A percentile compares a stretch with the other conserved stretches of the same genome.
Evolutionary conservation across 805 yeast species (phyloP).

Genomic region (Spathaspora sp.): DNA sequence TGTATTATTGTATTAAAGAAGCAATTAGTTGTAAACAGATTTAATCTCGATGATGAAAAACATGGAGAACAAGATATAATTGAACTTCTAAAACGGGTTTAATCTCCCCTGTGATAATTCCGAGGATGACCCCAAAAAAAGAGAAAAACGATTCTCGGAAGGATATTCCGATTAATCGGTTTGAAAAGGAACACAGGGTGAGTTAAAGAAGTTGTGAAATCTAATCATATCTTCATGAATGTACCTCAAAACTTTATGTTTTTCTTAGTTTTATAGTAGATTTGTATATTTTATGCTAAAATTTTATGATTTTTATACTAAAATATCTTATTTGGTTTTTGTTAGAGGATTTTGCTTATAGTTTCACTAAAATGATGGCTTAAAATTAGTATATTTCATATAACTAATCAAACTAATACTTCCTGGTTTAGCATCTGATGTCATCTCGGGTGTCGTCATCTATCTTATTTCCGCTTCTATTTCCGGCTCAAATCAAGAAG

Average conservation of each 20-base stretch:
- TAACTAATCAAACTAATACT: too few relatives aligned
- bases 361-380: neutral
- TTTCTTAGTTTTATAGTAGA: neutral
- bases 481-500: neutral
- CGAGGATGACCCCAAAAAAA: neutral
- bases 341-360: neutral
- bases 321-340: neutral
- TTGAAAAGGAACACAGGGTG: neutral
- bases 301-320: neutral
- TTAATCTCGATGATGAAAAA: neutral
- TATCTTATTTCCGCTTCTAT: neutral
- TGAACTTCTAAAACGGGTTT: conserved; percentile 23
- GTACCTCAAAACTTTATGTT: neutral
- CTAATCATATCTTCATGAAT: too few relatives aligned
- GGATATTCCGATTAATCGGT: neutral
- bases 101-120: neutral
- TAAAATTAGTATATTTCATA: too few relatives aligned
- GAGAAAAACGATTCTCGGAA: neutral
- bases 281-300: neutral
- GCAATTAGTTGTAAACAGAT: conserved; percentile 44
- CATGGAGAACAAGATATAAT: conserved; percentile 23
- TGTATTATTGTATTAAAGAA: conserved; percentile 63
- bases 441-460: too few relatives aligned
- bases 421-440: neutral
- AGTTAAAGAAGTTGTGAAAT: too few relatives aligned